Evolutionary conservation across 306 rosid genomes (phyloP).

Genomic region (Prunus padus): DNA sequence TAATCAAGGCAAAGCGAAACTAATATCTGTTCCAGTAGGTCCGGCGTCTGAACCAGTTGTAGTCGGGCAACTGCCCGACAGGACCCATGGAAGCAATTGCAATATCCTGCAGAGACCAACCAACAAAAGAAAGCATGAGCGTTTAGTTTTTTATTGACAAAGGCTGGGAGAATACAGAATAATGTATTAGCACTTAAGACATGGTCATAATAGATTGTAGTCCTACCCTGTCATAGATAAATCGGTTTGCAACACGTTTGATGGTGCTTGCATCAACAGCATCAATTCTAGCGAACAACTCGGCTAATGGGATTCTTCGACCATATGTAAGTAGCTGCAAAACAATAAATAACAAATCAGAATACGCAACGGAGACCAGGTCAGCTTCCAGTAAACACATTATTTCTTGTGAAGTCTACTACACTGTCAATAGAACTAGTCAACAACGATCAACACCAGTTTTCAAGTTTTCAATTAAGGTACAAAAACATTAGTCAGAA

Average conservation of each 20-base stretch:
- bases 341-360: background rate
- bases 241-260: constrained; percentile 90
- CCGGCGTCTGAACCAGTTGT: constrained; percentile 98
- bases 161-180: background rate
- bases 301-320: constrained; percentile 89
- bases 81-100: constrained; percentile 96
- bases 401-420: background rate
- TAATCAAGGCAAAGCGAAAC: constrained; percentile 31
- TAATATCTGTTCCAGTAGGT: constrained; percentile 98
- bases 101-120: constrained; percentile 56
- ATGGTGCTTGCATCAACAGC: constrained; percentile 87
- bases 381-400: background rate
- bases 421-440: background rate
- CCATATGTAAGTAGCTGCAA: constrained; percentile 83
- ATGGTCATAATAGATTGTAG: background rate
- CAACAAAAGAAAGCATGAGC: background rate
- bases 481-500: too few relatives aligned
- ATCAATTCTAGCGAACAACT: constrained; percentile 91
- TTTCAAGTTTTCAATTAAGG: background rate
- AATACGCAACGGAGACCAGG: background rate
- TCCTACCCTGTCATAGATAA: constrained; percentile 84
- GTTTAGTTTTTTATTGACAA: background rate
- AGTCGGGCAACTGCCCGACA: constrained; percentile 74
- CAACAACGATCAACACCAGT: background rate
- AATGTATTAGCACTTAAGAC: background rate